Percentiles rank a stretch among this genome's conserved stretches.
Conservation (phyloP, 345 rosid genomes). For the Salix brachista region DNA sequence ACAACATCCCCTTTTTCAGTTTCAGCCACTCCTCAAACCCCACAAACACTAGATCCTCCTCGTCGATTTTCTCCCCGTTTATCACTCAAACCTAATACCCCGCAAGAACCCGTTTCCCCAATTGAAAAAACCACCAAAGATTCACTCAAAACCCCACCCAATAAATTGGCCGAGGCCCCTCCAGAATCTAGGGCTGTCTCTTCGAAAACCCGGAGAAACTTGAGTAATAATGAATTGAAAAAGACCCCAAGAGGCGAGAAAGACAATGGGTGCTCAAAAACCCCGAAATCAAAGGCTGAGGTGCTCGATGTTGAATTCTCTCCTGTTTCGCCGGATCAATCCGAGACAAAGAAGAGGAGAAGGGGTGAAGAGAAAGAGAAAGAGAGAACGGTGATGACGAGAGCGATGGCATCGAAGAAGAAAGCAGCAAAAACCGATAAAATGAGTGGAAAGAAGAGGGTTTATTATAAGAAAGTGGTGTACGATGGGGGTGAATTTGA, state of each 20-base stretch:
- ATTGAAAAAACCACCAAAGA: slow-evolving; percentile 5
- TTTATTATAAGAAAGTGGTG: slow-evolving; percentile 61
- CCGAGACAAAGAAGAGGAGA: slow-evolving; percentile 49
- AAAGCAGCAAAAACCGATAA: slow-evolving; percentile 5
- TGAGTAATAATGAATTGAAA: too few relatives aligned
- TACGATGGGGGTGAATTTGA: slow-evolving; percentile 67
- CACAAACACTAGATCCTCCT: slow-evolving; percentile 32
- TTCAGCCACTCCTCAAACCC: slow-evolving; percentile 45
- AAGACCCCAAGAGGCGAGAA: background rate
- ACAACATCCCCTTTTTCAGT: slow-evolving; percentile 24
- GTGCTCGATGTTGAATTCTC: slow-evolving; percentile 30
- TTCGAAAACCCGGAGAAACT: background rate
- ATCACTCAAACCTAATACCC: slow-evolving; percentile 25
- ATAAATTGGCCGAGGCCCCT: slow-evolving; percentile 6
- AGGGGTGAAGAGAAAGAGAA: slow-evolving; percentile 7
- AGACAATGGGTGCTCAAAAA: background rate
- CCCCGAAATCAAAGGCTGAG: background rate
- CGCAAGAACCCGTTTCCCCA: background rate
- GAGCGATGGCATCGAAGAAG: slow-evolving; percentile 1
- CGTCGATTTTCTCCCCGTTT: slow-evolving; percentile 48
- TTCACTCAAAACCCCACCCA: slow-evolving; percentile 9
- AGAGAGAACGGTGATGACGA: background rate
- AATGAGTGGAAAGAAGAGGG: slow-evolving; percentile 30
- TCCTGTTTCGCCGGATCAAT: slow-evolving; percentile 51
- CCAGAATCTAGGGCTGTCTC: background rate